phyloP scores from a whole-genome alignment of 108 stramenopile genomes.

The Skeletonema potamos region DNA sequence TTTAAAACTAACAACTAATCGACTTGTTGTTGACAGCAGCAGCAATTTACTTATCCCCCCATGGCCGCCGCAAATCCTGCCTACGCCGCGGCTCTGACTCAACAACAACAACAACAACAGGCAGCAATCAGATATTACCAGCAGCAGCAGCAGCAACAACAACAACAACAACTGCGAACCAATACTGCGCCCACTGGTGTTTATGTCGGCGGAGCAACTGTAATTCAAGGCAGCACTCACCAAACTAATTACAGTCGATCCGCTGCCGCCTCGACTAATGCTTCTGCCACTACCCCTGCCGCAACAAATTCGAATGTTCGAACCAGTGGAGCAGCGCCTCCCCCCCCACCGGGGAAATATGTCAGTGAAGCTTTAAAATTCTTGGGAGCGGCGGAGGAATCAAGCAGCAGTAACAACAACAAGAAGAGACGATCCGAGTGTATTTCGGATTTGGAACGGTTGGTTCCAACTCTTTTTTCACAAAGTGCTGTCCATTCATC shows the following conservation, averaged over 20 bases:
- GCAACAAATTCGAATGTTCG: neutral
- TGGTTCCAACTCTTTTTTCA: slow-evolving; percentile 20
- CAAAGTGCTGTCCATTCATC: neutral
- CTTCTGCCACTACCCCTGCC: neutral
- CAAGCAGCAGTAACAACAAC: neutral
- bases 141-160: neutral
- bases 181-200: neutral
- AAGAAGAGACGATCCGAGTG: slow-evolving; percentile 12
- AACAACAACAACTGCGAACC: neutral
- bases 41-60: neutral
- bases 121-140: slow-evolving; percentile 1
- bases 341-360: neutral
- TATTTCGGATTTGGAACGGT: slow-evolving; percentile 9
- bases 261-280: neutral
- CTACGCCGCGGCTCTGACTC: neutral
- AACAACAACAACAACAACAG: slow-evolving; percentile 8
- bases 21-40: no score
- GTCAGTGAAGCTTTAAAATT: neutral
- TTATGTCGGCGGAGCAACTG: neutral
- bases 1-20: no score
- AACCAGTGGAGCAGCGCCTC: neutral
- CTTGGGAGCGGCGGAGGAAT: neutral
- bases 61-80: slow-evolving; percentile 7
- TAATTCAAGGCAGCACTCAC: neutral
- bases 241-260: neutral